Evolutionary conservation across 306 rosid genomes (phyloP), one percentile per base, ranked within the genome.

Genomic region (Castanopsis chinensis): DNA sequence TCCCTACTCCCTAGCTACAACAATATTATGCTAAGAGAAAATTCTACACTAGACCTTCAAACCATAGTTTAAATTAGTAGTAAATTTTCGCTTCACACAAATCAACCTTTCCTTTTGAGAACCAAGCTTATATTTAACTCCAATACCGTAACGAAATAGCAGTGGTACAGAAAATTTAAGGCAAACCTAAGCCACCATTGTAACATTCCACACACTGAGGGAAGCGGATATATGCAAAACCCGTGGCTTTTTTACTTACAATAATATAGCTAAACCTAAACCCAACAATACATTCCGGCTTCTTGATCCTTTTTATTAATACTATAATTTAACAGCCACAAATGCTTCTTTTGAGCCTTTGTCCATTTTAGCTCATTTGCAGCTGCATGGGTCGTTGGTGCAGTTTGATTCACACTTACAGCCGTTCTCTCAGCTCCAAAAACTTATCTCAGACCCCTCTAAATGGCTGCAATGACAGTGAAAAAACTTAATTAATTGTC

Each of bases 381-480:
- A 80, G 55, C 7, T 10, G 80, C 72, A 76, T 55, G 79, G 74
- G 78, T 78, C 59, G 64, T 74, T 78, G 54, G 15, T 41, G 86
- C 86, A 76, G 84, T 3, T 80, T 8, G 71, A 53, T 13, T 81
- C 83, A 23, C 83, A 80, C 69, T 75, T 78, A 79, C 86, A 65
- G 37, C 59, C 75, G 57, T 76, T 73, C 76, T 72, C 73, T 76
- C 89, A 2, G 81, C 77, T 59, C 69, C 84, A 58, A 20, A 20
- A 79, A 76, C 84, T 76, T 86, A 82, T 82, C 89, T 82, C 89
- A 55, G 79, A 65, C 57, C 70, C 79, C 71, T 33, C 71, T 6
- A 13, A 23, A 49, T 28, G 3, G 37, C 81, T 81, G 73, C 69
- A 32, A 72, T 25, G 8, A 61, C 18, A 35, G 1, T n/a, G 1